Evolutionary conservation across 805 yeast species (phyloP).

Genomic region (Wickerhamomyces mucosus): DNA sequence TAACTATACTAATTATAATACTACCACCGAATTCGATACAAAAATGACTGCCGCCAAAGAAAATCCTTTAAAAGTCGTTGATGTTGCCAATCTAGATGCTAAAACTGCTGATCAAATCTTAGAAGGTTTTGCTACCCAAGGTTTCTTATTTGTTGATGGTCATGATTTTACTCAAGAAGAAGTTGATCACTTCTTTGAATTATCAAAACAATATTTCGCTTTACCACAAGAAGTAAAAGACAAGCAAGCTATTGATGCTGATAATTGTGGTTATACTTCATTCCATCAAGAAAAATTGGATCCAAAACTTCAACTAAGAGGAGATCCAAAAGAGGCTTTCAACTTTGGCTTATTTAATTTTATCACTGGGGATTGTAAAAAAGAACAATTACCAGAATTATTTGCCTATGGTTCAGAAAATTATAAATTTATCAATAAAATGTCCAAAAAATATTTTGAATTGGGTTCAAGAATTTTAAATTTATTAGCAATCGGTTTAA

Average conservation of each 20-base stretch:
- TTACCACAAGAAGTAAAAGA: constrained; percentile 42
- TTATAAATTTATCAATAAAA: constrained; percentile 29
- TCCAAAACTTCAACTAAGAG: constrained; percentile 21
- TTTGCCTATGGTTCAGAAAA: constrained; percentile 33
- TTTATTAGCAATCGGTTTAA: constrained; percentile 52
- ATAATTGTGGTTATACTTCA: constrained; percentile 54
- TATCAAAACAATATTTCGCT: constrained; percentile 40
- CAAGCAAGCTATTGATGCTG: constrained; percentile 37
- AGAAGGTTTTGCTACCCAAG: constrained; percentile 52
- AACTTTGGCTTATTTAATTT: constrained; percentile 53
- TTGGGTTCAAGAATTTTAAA: constrained; percentile 41
- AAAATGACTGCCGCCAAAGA: constrained; percentile 2
- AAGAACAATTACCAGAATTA: constrained; percentile 40
- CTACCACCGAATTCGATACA: too few relatives aligned
- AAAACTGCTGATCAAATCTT: constrained; percentile 42
- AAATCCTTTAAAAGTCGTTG: constrained; percentile 49
- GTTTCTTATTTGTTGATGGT: constrained; percentile 59
- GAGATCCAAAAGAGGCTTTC: constrained; percentile 63
- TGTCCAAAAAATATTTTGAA: constrained; percentile 36
- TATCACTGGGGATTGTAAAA: constrained; percentile 33
- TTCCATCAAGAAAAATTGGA: constrained; percentile 41
- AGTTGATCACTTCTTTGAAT: constrained; percentile 38
- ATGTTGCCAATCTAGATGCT: constrained; percentile 35
- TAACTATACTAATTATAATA: too few relatives aligned
- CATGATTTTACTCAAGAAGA: constrained; percentile 51